Base-by-base conservation (phyloP, 257 asterid genomes). In the Solanum appendiculatum region DNA sequence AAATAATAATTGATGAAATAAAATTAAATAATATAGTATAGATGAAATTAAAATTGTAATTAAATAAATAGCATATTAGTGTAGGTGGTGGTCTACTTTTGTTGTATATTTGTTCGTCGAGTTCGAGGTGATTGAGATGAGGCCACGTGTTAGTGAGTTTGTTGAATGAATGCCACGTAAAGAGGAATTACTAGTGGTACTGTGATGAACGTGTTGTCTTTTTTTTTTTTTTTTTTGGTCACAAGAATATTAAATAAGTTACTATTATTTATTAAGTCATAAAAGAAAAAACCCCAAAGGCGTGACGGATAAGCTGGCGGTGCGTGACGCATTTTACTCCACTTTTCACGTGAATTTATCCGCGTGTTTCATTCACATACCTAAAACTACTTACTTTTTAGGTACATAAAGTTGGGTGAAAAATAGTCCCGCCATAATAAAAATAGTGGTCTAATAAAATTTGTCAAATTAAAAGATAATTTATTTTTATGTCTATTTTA, bases 341-440 rank as follows among this genome's bases (percentile, higher is more conserved):
- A 42, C 87, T 31, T 85, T 85, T 85, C 78, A 70, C 87, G 87
- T 85, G 87, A 85, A 10, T 66, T 25, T 66, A 63, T 42, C 81
- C 87, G 40, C 73, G 72, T 82, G 33, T 60, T 51, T 51, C 70
- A 46, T 29, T 82, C 33, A 56, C 85, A 2, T 31, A 11, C 51
- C 25, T 78, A 18, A 40, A 58, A 82, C 4, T 31, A 33, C 20
- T 23, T 4, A 5, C 6, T 25, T 48, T 82, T 29, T 18, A 5
- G 23, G n/a, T 51, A 51, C 64, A 48, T 48, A 48, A 3, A 48
- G 25, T 54, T 1, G 25, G 10, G 63, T 54, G 25, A 20, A 54
- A 54, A n/a, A n/a, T n/a, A n/a, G n/a, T n/a, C n/a, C n/a, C n/a
- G n/a, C n/a, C n/a, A n/a, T n/a, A n/a, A n/a, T n/a, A n/a, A n/a